Percentiles rank a stretch among this genome's conserved stretches.
These are phyloP conservation scores for Tuber borchii DNA, from an alignment of 495 filamentous ascomycete genomes.

Conservation along the genomic window DNA sequence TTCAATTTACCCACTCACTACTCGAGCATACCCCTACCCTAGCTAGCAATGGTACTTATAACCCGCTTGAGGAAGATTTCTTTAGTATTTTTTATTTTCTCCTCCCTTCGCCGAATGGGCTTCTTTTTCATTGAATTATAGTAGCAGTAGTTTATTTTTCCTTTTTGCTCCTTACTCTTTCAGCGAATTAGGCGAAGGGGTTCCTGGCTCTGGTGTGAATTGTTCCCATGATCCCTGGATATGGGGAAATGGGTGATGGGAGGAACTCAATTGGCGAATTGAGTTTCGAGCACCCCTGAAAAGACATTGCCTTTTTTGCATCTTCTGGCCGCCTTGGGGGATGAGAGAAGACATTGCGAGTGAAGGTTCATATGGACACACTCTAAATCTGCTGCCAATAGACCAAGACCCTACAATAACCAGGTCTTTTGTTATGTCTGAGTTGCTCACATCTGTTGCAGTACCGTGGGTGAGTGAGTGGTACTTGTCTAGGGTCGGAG, in stretches of 20 bases:
- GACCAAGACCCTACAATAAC: not conserved
- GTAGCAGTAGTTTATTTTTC: not conserved
- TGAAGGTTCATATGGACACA: not conserved
- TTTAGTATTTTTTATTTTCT: not conserved
- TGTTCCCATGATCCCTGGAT: not conserved
- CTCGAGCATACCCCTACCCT: not conserved
- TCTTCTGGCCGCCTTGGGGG: not conserved
- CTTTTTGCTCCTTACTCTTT: conserved; percentile 8
- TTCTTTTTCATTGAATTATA: too few relatives aligned
- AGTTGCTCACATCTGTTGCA: not conserved
- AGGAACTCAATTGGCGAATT: conserved; percentile 16
- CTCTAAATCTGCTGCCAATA: not conserved
- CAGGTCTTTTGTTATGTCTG: not conserved
- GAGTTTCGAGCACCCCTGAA: conserved; percentile 18
- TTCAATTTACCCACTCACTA: not conserved
- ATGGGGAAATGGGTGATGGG: not conserved
- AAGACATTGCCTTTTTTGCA: not conserved
- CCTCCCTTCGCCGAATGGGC: not conserved
- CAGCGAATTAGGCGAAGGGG: conserved; percentile 27
- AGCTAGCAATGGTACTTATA: not conserved
- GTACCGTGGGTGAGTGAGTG: not conserved
- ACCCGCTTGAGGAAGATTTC: not conserved
- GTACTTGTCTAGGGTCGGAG: conserved; percentile 1
- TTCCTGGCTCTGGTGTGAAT: not conserved
- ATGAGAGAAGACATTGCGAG: conserved; percentile 5